Conservation (phyloP, 805 yeast genomes). For the Pichia membranifaciens region DNA sequence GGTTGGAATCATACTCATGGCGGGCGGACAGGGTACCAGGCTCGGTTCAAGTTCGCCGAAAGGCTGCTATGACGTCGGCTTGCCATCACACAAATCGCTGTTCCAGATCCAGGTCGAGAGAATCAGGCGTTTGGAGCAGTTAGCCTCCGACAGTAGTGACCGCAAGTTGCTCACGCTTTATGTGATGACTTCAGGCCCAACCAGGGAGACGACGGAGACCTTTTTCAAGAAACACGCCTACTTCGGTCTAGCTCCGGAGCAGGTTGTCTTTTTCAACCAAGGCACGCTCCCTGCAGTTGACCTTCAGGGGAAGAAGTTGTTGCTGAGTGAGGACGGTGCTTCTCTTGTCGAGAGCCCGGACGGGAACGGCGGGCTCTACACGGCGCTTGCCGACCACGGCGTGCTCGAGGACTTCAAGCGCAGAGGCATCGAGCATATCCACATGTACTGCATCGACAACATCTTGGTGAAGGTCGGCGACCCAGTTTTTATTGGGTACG, state of each 20-base stretch:
- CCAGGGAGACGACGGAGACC: constrained; percentile 64
- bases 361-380: constrained; percentile 96
- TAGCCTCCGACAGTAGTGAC: constrained; percentile 34
- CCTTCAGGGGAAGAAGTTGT: constrained; percentile 60
- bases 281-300: constrained; percentile 91
- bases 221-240: constrained; percentile 57
- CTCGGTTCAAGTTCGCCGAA: constrained; percentile 87
- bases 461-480: constrained; percentile 89
- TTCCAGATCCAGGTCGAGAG: constrained; percentile 94
- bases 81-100: constrained; percentile 78
- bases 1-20: constrained; percentile 89
- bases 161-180: constrained; percentile 63
- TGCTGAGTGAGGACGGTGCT: constrained; percentile 46
- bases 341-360: constrained; percentile 84
- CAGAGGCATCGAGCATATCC: constrained; percentile 79
- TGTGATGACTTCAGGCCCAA: constrained; percentile 92
- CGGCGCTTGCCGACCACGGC: constrained; percentile 62
- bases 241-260: constrained; percentile 61
- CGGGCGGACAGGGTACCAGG: constrained; percentile 98
- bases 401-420: constrained; percentile 60
- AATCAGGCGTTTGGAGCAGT: constrained; percentile 53
- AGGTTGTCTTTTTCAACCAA: constrained; percentile 82
- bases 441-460: constrained; percentile 97
- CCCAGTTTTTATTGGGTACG: constrained; percentile 83
- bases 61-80: constrained; percentile 84